Conservation (phyloP, 371 early-diverging fungal genomes). For the Mucor lusitanicus region DNA sequence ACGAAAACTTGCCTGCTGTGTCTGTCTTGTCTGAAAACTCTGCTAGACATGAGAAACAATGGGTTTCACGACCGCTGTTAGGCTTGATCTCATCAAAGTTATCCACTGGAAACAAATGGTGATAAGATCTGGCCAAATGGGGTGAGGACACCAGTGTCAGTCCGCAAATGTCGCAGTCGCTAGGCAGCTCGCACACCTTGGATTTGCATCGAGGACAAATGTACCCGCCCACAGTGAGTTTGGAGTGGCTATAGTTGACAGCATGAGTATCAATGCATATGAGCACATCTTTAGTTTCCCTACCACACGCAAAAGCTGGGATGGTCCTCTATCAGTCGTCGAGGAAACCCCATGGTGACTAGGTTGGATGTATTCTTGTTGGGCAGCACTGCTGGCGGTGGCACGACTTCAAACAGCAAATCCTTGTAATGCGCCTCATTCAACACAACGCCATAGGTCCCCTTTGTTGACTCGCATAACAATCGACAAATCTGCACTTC, state of each 20-base stretch:
- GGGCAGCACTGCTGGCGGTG: constrained; percentile 80
- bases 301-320: constrained; percentile 88
- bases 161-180: constrained; percentile 92
- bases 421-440: constrained; percentile 85
- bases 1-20: constrained; percentile 55
- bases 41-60: constrained; percentile 50
- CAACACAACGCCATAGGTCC: constrained; percentile 82
- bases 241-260: constrained; percentile 64
- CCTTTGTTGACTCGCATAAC: constrained; percentile 77
- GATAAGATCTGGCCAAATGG: constrained; percentile 93
- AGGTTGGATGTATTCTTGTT: constrained; percentile 66
- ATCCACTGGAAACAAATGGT: constrained; percentile 91
- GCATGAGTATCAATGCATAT: not conserved
- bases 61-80: constrained; percentile 21
- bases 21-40: constrained; percentile 40
- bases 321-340: constrained; percentile 52
- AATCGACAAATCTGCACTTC: constrained; percentile 86
- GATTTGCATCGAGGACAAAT: constrained; percentile 87
- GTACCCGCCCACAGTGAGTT: constrained; percentile 78
- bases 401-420: constrained; percentile 73
- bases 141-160: constrained; percentile 91
- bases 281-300: not conserved
- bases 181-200: constrained; percentile 88
- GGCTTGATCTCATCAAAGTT: constrained; percentile 63
- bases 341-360: constrained; percentile 93